Base-by-base conservation (phyloP, 352 stramenopile genomes). In the Pseudoperonospora humuli region DNA sequence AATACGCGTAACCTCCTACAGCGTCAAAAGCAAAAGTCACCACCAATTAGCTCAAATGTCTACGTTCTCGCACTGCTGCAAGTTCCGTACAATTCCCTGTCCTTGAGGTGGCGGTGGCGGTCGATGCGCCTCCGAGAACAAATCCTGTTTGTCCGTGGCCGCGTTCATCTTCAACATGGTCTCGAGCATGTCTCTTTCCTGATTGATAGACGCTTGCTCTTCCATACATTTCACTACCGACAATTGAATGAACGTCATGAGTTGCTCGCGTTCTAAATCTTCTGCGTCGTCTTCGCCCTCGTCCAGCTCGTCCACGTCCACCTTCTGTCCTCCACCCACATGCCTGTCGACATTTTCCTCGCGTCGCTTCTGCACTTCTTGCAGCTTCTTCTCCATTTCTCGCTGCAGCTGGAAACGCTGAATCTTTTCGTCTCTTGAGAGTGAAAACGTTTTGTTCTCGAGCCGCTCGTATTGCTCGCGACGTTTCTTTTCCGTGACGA, bases 101-200 rank as follows among this genome's bases (percentile, higher is more conserved):
- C 74, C 74, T 34, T 86, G 73, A 2, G 54, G 45, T 5, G 71
- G 72, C 13, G 76, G 75, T 7, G 73, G 67, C 27, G 68, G 70
- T 15, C 75, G 62, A 36, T 86, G 71, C 25, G 59, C 61, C 39
- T 88, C 74, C n/a, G 73, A 74, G 48, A 87, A 88, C 2, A 87
- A 45, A 32, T 87, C 77, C 15, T 74, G 58, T 35, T 67, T 78
- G 7, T 72, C 53, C 9, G 50, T 71, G 34, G 63, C 54, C 13
- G 61, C 69, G 52, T 91, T 84, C 70, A 87, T 86, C 61, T 77
- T 78, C 34, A 86, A 44, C 76, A 92, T 92, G 18, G 64, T 86
- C 57, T 92, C 79, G n/a, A 92, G 66, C 76, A 92, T 89, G 19
- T 85, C 75, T 9, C 66, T 79, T 45, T 92, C 79, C 58, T 84